These are phyloP conservation scores for Candida maltosa DNA, from an alignment of 805 yeast species.

Conservation along the genomic window DNA sequence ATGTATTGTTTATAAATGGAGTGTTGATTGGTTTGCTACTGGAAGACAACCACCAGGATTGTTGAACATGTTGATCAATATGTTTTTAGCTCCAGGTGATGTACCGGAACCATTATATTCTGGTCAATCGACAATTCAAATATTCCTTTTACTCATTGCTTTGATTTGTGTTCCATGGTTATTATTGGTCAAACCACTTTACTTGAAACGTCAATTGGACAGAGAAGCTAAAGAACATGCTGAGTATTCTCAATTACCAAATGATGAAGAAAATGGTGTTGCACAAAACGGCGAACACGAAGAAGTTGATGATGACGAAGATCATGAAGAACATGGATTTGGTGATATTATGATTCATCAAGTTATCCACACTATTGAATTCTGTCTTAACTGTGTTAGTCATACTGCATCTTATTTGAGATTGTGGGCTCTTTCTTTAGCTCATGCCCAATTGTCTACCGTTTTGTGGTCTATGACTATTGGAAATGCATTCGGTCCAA, in stretches of 20 bases:
- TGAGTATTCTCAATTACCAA: conserved; percentile 35
- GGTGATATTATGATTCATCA: conserved; percentile 97
- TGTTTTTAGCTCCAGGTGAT: conserved; percentile 92
- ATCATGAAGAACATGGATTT: conserved; percentile 54
- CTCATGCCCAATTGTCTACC: conserved; percentile 93
- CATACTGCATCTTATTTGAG: conserved; percentile 97
- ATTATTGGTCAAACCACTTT: conserved; percentile 78
- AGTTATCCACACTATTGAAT: conserved; percentile 95
- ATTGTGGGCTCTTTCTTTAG: conserved; percentile 94
- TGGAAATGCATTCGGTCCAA: conserved; percentile 64
- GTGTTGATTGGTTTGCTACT: conserved; percentile 81
- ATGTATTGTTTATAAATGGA: conserved; percentile 90
- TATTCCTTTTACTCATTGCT: conserved; percentile 70
- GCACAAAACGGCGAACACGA: conserved; percentile 19
- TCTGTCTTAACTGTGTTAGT: conserved; percentile 95
- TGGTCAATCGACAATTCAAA: conserved; percentile 78
- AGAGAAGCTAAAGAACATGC: conserved; percentile 47
- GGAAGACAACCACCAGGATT: conserved; percentile 86
- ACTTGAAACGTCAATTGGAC: conserved; percentile 56
- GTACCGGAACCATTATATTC: conserved; percentile 76
- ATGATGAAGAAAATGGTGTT: conserved; percentile 27
- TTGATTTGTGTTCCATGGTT: conserved; percentile 91
- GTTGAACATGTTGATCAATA: conserved; percentile 89
- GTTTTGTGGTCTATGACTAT: conserved; percentile 97
- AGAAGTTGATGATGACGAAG: conserved; percentile 51